Evolutionary conservation across 768 basidiomycete genomes (phyloP).

Genomic region (Hypholoma fasciculare): DNA sequence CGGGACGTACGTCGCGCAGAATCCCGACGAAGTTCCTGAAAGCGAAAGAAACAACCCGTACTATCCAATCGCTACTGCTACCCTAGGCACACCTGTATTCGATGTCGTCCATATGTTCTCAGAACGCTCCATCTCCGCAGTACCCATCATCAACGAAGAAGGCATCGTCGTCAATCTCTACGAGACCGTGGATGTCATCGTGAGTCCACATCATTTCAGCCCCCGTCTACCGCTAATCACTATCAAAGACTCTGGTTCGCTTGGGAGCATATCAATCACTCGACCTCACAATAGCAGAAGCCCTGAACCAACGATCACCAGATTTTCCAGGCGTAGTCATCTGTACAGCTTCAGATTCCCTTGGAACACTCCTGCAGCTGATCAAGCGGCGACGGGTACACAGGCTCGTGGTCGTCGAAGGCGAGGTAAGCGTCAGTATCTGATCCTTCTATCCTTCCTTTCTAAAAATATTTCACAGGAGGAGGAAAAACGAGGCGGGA

Average conservation of each 20-base stretch:
- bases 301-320: constrained; percentile 85
- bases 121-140: constrained; percentile 91
- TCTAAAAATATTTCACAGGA: constrained; percentile 44
- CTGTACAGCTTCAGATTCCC: constrained; percentile 89
- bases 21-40: constrained; percentile 45
- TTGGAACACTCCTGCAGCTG: constrained; percentile 86
- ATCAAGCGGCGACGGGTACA: constrained; percentile 95
- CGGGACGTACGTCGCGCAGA: constrained; percentile 83
- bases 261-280: constrained; percentile 95
- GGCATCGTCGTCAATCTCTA: constrained; percentile 95
- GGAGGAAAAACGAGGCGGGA: constrained; percentile 77
- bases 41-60: constrained; percentile 61
- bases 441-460: constrained; percentile 1
- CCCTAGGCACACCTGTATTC: constrained; percentile 88
- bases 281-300: constrained; percentile 91
- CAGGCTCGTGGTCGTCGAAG: constrained; percentile 92
- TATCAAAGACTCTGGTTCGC: constrained; percentile 84
- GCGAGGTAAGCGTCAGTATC: constrained; percentile 55
- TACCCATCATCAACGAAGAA: constrained; percentile 91
- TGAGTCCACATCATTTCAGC: constrained; percentile 42
- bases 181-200: constrained; percentile 98
- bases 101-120: constrained; percentile 99
- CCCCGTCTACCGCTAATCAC: neutral
- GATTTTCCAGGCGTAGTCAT: constrained; percentile 98
- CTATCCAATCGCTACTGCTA: constrained; percentile 91